Conservation (phyloP, 768 basidiomycete species). For the Kwoniella europaea region DNA sequence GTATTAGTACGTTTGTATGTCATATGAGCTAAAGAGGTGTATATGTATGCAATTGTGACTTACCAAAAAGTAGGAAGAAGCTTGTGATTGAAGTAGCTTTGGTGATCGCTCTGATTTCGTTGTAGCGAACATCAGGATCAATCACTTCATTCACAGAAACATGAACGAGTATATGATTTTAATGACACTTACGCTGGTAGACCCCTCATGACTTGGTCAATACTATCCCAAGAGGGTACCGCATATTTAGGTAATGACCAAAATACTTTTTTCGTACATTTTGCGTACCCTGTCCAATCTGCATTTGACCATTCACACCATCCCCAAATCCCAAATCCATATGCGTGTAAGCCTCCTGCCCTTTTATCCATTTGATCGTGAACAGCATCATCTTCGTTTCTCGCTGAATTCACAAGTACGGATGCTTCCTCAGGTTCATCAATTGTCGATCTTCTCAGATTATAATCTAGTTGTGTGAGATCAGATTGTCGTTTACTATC, state of each 20-base stretch:
- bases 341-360: constrained; percentile 16
- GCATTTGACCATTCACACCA: constrained; percentile 29
- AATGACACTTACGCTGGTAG: constrained; percentile 1
- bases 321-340: constrained; percentile 31
- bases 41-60: neutral
- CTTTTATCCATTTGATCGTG: constrained; percentile 4
- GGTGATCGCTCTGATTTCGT: constrained; percentile 4
- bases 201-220: constrained; percentile 8
- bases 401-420: neutral
- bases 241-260: constrained; percentile 16
- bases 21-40: too few relatives aligned
- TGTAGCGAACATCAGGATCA: neutral
- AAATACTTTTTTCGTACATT: constrained; percentile 20
- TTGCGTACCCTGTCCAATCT: constrained; percentile 19
- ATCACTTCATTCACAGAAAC: too few relatives aligned
- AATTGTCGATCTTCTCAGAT: neutral
- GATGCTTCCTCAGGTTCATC: neutral
- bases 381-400: neutral
- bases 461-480: neutral
- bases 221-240: constrained; percentile 9
- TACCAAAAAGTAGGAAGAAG: constrained; percentile 21
- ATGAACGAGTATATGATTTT: neutral
- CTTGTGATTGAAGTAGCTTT: constrained; percentile 8
- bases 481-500: too few relatives aligned
- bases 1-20: too few relatives aligned